Conservation (phyloP, 2,329 filamentous ascomycete species). For the Ambrosiella cleistominuta region DNA sequence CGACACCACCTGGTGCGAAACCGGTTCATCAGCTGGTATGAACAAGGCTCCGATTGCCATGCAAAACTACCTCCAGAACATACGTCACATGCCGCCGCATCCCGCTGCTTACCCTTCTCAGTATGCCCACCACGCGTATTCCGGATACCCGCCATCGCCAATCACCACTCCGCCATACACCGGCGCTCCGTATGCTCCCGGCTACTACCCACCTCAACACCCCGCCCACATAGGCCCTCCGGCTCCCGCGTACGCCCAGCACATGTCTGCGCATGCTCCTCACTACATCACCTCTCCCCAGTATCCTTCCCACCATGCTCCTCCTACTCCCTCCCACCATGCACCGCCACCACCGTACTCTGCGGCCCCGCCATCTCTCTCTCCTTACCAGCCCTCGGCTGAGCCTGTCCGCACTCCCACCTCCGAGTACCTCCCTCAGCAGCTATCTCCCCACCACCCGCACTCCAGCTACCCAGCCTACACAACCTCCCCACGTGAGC, state of each 20-base stretch:
- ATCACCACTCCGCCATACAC: conserved; percentile 34
- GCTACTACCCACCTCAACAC: conserved; percentile 20
- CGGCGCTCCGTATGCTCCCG: conserved; percentile 23
- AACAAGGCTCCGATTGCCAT: conserved; percentile 54
- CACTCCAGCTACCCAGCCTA: not conserved
- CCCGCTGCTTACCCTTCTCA: conserved; percentile 21
- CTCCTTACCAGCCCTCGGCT: conserved; percentile 5
- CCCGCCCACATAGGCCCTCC: conserved; percentile 15
- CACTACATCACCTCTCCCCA: conserved; percentile 17
- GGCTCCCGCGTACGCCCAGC: conserved; percentile 13
- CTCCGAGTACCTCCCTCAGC: conserved; percentile 26
- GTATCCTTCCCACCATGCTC: conserved; percentile 20
- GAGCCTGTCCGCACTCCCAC: conserved; percentile 10
- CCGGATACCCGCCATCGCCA: conserved; percentile 25
- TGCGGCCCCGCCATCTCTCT: conserved; percentile 12
- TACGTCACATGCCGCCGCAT: conserved; percentile 15
- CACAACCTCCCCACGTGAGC: not conserved
- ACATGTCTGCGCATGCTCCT: conserved; percentile 18
- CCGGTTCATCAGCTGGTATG: conserved; percentile 61
- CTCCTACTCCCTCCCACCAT: conserved; percentile 14
- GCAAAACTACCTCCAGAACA: conserved; percentile 22
- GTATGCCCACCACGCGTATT: conserved; percentile 21
- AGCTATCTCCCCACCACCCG: conserved; percentile 15
- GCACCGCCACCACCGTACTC: conserved; percentile 2
- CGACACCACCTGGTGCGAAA: conserved; percentile 80